These are phyloP conservation scores for Aspergillus oerlinghausenensis DNA, from an alignment of 2,329 filamentous ascomycete species.

Conservation along the genomic window DNA sequence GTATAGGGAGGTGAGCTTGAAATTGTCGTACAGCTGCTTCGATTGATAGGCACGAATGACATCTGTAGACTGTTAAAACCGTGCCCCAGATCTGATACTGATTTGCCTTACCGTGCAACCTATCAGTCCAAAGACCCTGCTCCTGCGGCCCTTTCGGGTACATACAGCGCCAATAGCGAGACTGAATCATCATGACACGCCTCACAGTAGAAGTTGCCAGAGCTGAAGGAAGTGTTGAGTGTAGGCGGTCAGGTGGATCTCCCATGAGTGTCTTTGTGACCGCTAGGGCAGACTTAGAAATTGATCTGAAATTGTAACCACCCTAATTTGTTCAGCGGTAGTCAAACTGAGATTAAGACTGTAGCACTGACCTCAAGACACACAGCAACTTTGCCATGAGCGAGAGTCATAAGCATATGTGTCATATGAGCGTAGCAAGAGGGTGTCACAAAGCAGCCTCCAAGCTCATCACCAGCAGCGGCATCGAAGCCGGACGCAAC, in stretches of 20 bases:
- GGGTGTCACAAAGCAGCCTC: constrained; percentile 87
- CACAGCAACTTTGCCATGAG: constrained; percentile 81
- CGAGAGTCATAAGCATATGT: constrained; percentile 96
- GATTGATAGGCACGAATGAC: constrained; percentile 74
- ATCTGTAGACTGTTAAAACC: constrained; percentile 44
- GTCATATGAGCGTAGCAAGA: constrained; percentile 97
- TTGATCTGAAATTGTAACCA: constrained; percentile 89
- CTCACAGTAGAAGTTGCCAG: constrained; percentile 54
- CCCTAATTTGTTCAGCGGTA: constrained; percentile 45
- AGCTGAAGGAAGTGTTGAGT: constrained; percentile 44
- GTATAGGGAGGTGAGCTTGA: constrained; percentile 74
- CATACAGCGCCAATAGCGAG: constrained; percentile 81
- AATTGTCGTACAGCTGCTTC: constrained; percentile 63
- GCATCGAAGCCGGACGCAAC: constrained; percentile 96
- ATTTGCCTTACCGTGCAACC: constrained; percentile 55
- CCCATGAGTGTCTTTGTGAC: constrained; percentile 94
- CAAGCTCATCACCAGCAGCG: constrained; percentile 85
- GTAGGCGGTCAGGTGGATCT: constrained; percentile 69
- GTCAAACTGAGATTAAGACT: background rate
- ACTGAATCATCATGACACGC: constrained; percentile 55
- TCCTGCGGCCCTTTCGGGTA: constrained; percentile 54
- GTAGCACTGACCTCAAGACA: constrained; percentile 63
- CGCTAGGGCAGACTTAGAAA: constrained; percentile 85
- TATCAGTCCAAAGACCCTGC: constrained; percentile 38
- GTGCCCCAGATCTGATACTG: too few relatives aligned